A percentile compares a stretch with the other conserved stretches of the same genome.
Evolutionary conservation across 805 yeast genomes (phyloP).

Genomic region (Ogataea paraovalis): DNA sequence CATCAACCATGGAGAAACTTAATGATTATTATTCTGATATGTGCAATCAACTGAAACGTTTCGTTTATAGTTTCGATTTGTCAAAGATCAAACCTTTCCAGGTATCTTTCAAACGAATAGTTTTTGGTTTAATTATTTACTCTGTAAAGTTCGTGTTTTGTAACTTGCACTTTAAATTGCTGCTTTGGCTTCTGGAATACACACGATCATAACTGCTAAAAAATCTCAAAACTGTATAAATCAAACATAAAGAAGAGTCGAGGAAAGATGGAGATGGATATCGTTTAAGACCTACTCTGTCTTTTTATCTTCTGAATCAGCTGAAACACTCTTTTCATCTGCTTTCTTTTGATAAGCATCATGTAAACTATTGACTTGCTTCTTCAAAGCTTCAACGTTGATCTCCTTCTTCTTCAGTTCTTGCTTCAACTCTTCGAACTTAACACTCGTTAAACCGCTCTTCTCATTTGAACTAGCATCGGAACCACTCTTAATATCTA

Average conservation of each 20-base stretch:
- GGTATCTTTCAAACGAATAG: too few species aligned
- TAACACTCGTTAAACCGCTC: constrained; percentile 32
- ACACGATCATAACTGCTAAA: too few species aligned
- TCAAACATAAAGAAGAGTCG: neutral
- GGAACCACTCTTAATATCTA: constrained; percentile 6
- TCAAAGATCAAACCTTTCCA: too few species aligned
- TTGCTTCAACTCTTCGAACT: constrained; percentile 18
- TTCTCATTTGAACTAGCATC: constrained; percentile 39
- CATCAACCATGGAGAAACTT: constrained; percentile 25
- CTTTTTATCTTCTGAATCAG: neutral
- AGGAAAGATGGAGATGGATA: too few species aligned
- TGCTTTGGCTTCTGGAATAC: neutral
- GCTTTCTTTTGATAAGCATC: constrained; percentile 38
- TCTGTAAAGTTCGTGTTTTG: too few species aligned
- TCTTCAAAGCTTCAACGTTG: constrained; percentile 34
- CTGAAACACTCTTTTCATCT: constrained; percentile 6
- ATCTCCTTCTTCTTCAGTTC: constrained; percentile 15
- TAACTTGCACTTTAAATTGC: too few species aligned
- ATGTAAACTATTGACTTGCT: constrained; percentile 41
- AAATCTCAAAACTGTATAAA: neutral
- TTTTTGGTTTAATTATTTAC: too few species aligned
- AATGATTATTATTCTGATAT: constrained; percentile 18
- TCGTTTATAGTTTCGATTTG: too few species aligned
- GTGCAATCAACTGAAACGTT: neutral
- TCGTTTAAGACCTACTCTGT: constrained; percentile 1